These are phyloP conservation scores for Trichophyton equinum DNA, from an alignment of 2,329 filamentous ascomycete genomes.

Conservation along the genomic window DNA sequence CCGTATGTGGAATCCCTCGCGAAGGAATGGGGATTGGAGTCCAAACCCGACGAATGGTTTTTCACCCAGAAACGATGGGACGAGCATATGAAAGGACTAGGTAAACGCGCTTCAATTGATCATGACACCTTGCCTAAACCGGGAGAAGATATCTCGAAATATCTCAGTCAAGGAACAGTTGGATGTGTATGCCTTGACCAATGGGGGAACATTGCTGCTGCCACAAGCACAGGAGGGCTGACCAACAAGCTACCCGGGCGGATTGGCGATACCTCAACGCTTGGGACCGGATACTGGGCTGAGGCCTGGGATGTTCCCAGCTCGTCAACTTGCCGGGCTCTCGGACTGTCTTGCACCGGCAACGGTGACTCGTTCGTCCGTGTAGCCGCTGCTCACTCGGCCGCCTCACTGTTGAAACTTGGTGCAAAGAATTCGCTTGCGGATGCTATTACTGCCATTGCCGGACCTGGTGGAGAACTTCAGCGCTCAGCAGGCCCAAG, in stretches of 20 bases:
- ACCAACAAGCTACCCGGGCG: conserved; percentile 81
- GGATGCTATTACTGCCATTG: conserved; percentile 50
- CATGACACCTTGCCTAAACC: conserved; percentile 15
- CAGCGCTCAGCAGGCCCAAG: conserved; percentile 60
- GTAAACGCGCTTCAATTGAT: conserved; percentile 17
- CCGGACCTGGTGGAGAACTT: conserved; percentile 60
- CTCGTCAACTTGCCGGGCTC: conserved; percentile 22
- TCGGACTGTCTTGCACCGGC: conserved; percentile 64
- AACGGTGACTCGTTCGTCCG: conserved; percentile 84
- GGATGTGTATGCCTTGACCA: conserved; percentile 70
- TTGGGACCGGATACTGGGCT: conserved; percentile 82
- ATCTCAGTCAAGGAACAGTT: conserved; percentile 66
- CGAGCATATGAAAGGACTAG: conserved; percentile 54
- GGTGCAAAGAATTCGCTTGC: conserved; percentile 33
- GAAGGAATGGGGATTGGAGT: conserved; percentile 47
- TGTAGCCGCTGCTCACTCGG: conserved; percentile 56
- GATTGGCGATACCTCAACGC: conserved; percentile 72
- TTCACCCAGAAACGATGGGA: conserved; percentile 70
- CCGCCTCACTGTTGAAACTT: conserved; percentile 61
- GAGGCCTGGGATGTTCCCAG: conserved; percentile 58
- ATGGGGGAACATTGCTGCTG: conserved; percentile 58
- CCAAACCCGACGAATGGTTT: conserved; percentile 60
- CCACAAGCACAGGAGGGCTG: conserved; percentile 59
- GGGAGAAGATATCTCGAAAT: conserved; percentile 43
- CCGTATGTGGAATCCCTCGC: conserved; percentile 58